These are phyloP conservation scores for Vitis cinerea DNA, from an alignment of 164 flowering plant species.

Conservation along the genomic window DNA sequence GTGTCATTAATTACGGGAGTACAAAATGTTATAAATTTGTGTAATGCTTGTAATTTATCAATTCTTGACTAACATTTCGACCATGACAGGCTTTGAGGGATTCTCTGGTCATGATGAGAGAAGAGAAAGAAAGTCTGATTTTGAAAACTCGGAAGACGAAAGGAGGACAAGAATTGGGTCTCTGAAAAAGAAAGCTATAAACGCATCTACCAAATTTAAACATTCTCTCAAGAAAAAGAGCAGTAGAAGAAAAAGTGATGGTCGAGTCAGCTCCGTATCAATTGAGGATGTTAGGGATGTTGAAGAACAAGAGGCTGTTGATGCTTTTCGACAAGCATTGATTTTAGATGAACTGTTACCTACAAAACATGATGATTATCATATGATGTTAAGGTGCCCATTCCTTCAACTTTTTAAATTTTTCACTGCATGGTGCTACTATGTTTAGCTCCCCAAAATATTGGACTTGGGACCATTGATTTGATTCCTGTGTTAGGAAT, in stretches of 20 bases:
- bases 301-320: constrained; percentile 82
- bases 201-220: constrained; percentile 78
- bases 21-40: neutral
- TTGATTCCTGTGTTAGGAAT: neutral
- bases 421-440: neutral
- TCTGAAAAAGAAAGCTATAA: constrained; percentile 78
- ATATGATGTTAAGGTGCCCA: constrained; percentile 81
- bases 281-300: constrained; percentile 88
- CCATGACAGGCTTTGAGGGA: constrained; percentile 48
- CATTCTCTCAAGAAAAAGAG: constrained; percentile 83
- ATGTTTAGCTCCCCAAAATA: neutral
- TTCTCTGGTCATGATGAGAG: constrained; percentile 48
- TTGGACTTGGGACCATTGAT: too few species aligned
- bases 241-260: constrained; percentile 65
- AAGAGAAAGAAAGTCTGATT: constrained; percentile 84
- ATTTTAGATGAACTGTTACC: constrained; percentile 78
- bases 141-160: constrained; percentile 90
- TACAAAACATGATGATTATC: constrained; percentile 77
- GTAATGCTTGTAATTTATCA: neutral
- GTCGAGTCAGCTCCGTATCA: constrained; percentile 69
- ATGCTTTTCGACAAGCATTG: constrained; percentile 76
- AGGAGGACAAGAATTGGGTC: constrained; percentile 78
- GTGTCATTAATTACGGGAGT: too few species aligned
- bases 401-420: neutral
- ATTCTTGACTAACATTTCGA: neutral